Evolutionary conservation across 495 filamentous ascomycete species (phyloP).

Genomic region (Aspergillus funiculosus): DNA sequence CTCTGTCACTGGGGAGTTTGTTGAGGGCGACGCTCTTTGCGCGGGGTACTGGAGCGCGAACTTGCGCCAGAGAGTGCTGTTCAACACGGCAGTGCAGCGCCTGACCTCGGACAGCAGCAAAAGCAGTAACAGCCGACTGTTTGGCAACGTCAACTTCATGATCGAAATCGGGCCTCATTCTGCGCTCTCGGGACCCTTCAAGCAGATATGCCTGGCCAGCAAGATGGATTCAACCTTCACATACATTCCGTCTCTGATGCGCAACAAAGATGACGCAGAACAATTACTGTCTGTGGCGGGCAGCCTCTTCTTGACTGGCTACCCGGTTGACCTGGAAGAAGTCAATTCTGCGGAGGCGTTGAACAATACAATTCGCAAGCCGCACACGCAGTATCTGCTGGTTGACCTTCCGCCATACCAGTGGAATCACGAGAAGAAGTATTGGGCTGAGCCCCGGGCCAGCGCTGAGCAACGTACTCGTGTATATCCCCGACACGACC

Average conservation of each 20-base stretch:
- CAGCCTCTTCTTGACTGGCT: constrained; percentile 5
- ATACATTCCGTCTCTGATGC: constrained; percentile 28
- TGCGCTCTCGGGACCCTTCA: constrained; percentile 29
- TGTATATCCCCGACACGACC: constrained; percentile 6
- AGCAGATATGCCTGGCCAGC: no score
- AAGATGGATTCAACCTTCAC: not conserved
- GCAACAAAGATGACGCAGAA: constrained; percentile 9
- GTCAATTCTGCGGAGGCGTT: no score
- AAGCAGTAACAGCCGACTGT: not conserved
- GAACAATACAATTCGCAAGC: no score
- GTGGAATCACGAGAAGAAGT: not conserved
- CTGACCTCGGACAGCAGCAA: no score
- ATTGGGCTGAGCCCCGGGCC: not conserved
- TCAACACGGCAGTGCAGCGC: constrained; percentile 1
- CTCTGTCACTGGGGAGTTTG: not conserved
- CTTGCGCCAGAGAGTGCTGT: not conserved
- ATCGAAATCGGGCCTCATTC: constrained; percentile 50
- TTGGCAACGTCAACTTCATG: constrained; percentile 24
- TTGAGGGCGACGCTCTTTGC: not conserved
- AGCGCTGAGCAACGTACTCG: not conserved
- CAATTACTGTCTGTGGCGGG: constrained; percentile 7
- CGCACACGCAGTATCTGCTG: no score
- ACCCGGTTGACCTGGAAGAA: constrained; percentile 8
- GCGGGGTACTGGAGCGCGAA: constrained; percentile 5
- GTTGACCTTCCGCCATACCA: constrained; percentile 12